phyloP scores from a whole-genome alignment of 371 early-diverging fungal species.

The Mucor irregularis region DNA sequence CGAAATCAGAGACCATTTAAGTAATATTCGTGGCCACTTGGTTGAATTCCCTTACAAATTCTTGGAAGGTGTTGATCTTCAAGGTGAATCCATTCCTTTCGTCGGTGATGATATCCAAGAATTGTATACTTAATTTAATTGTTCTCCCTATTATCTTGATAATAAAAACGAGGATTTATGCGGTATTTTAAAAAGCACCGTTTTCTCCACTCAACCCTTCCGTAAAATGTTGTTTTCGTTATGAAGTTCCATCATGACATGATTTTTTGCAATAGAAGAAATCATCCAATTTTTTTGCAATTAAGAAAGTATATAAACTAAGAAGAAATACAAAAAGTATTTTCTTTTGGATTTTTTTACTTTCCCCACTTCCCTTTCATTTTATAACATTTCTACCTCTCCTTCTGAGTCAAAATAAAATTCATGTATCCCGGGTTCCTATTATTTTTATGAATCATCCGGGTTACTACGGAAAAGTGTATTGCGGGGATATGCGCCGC shows the following conservation, averaged over 20 bases:
- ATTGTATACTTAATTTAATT: conserved; percentile 51
- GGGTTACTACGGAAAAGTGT: conserved; percentile 23
- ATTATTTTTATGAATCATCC: conserved; percentile 33
- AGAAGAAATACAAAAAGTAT: conserved; percentile 5
- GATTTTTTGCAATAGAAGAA: conserved; percentile 2
- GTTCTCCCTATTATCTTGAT: no score
- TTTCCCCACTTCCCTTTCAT: background rate
- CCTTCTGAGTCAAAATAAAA: background rate
- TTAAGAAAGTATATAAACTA: background rate
- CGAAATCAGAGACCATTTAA: conserved; percentile 47
- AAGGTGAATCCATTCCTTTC: conserved; percentile 45
- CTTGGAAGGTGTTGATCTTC: conserved; percentile 58
- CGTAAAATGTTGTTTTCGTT: no score
- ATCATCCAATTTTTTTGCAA: conserved; percentile 4
- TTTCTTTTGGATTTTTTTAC: background rate
- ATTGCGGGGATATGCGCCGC: conserved; percentile 2
- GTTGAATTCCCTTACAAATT: conserved; percentile 81
- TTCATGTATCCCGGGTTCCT: background rate
- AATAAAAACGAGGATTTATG: background rate
- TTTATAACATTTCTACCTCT: background rate
- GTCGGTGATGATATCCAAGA: conserved; percentile 39
- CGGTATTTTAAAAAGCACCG: background rate
- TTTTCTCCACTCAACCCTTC: no score
- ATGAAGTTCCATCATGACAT: no score
- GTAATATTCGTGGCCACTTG: conserved; percentile 62